Evolutionary conservation across 176 grass and related monocot genomes (phyloP), one percentile per base, ranked within the genome.

Genomic region (Saccharum spontaneum): DNA sequence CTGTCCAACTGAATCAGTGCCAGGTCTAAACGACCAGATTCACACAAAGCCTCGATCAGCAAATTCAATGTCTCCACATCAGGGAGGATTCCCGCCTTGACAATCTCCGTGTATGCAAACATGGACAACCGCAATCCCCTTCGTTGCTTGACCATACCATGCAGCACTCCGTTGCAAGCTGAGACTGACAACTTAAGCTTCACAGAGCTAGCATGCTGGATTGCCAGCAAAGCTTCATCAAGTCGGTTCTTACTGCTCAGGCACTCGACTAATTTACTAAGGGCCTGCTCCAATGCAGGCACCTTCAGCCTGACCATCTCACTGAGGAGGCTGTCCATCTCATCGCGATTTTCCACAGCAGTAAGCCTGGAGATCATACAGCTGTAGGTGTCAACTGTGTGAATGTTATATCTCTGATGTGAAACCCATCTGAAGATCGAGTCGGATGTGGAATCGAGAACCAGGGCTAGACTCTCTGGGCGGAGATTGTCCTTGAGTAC

Each of bases 41-140:
- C 64, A 68, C 88, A 94, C 57, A 94, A 68, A 0, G 36, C 70
- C 67, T 84, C 77, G 71, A 90, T 94, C 26, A 94, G 79, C 7
- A 75, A 80, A 88, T 94, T 94, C 75, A 94, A 61, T 30, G 86
- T 86, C n/a, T 84, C 88, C 73, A 90, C 83, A 57, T 90, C 79
- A 86, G 88, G 92, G 88, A 86, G 83, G 38, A 90, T 74, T 23
- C 86, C 86, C 8, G 80, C 71, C 78, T 94, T 94, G 14, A 94
- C 71, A 70, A 94, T 90, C 64, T 91, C 88, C 54, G 88, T 84
- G 55, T 91, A 91, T 0, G 41, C 76, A 45, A 60, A 76, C 79
- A 90, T 80, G 39, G 68, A 77, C 17, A 81, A 22, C 8, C 20
- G 66, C 66, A 90, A 77, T 10, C 89, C 72, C 78, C 64, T 85